These are phyloP conservation scores for Fulvia fulva DNA, from an alignment of 2,329 filamentous ascomycete species.

Conservation along the genomic window DNA sequence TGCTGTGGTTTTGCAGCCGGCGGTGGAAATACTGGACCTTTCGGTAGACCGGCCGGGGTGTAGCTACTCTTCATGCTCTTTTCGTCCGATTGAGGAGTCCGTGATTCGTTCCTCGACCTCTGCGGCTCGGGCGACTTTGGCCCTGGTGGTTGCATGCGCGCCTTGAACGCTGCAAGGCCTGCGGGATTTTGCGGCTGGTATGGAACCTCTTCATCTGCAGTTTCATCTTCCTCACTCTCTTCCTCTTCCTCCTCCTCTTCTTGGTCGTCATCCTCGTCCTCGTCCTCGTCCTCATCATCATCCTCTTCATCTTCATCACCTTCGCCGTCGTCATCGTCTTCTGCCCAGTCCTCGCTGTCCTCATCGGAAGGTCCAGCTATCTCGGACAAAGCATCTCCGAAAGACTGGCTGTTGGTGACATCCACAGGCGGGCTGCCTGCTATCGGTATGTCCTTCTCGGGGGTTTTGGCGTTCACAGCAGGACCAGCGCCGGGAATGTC, in stretches of 20 bases:
- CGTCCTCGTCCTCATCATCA: slow-evolving; percentile 32
- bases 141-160: slow-evolving; percentile 23
- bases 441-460: slow-evolving; percentile 40
- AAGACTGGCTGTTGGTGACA: slow-evolving; percentile 25
- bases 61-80: slow-evolving; percentile 25
- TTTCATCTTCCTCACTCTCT: slow-evolving; percentile 36
- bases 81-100: slow-evolving; percentile 25
- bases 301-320: slow-evolving; percentile 23
- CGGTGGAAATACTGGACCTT: slow-evolving; percentile 54
- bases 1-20: slow-evolving; percentile 30
- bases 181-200: slow-evolving; percentile 15
- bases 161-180: slow-evolving; percentile 23
- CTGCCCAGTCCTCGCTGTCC: slow-evolving; percentile 25
- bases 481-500: slow-evolving; percentile 26
- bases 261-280: slow-evolving; percentile 33
- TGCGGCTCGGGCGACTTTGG: slow-evolving; percentile 11
- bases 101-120: slow-evolving; percentile 7
- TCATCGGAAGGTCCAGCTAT: slow-evolving; percentile 22
- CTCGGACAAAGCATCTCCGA: slow-evolving; percentile 24
- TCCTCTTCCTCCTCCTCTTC: slow-evolving; percentile 33
- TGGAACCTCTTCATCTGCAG: slow-evolving; percentile 45
- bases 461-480: slow-evolving; percentile 18
- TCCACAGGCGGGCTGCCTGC: slow-evolving; percentile 48
- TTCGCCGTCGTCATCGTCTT: slow-evolving; percentile 38
- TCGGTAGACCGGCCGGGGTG: slow-evolving; percentile 38